These are phyloP conservation scores for Sarocladium brachiariae DNA, from an alignment of 2,329 filamentous ascomycete genomes.

Conservation along the genomic window DNA sequence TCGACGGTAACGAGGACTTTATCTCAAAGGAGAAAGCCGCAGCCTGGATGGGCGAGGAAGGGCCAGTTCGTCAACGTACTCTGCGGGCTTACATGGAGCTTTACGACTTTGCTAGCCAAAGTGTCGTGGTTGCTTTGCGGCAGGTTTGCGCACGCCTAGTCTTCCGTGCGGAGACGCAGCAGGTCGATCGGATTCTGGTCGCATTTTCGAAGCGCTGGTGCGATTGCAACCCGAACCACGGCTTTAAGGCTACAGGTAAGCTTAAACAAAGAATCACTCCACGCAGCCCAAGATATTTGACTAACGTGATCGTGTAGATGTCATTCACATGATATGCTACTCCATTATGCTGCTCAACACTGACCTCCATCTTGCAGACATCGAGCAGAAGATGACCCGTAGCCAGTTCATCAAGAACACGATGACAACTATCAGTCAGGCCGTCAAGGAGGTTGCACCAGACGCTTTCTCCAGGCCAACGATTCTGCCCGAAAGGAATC, in stretches of 20 bases:
- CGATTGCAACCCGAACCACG: conserved; percentile 84
- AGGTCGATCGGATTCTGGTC: conserved; percentile 90
- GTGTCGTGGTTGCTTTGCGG: conserved; percentile 71
- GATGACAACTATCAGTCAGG: conserved; percentile 77
- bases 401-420: conserved; percentile 96
- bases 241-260: conserved; percentile 82
- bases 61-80: conserved; percentile 49
- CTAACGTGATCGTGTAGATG: conserved; percentile 51
- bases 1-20: conserved; percentile 75
- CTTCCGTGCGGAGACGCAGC: conserved; percentile 87
- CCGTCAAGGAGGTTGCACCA: conserved; percentile 65
- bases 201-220: conserved; percentile 89
- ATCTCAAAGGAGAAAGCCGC: conserved; percentile 74
- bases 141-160: conserved; percentile 75
- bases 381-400: conserved; percentile 93
- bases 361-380: conserved; percentile 89
- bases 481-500: conserved; percentile 40
- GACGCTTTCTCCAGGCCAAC: conserved; percentile 56
- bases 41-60: conserved; percentile 79
- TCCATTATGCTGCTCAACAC: conserved; percentile 94
- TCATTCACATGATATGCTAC: conserved; percentile 96
- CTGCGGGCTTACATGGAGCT: conserved; percentile 81
- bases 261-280: too few species aligned
- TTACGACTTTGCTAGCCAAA: conserved; percentile 78
- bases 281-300: conserved; percentile 2